Evolutionary conservation across 441 rosid genomes (phyloP), one percentile per base, ranked within the genome.

Genomic region (Adansonia madagascariensis): DNA sequence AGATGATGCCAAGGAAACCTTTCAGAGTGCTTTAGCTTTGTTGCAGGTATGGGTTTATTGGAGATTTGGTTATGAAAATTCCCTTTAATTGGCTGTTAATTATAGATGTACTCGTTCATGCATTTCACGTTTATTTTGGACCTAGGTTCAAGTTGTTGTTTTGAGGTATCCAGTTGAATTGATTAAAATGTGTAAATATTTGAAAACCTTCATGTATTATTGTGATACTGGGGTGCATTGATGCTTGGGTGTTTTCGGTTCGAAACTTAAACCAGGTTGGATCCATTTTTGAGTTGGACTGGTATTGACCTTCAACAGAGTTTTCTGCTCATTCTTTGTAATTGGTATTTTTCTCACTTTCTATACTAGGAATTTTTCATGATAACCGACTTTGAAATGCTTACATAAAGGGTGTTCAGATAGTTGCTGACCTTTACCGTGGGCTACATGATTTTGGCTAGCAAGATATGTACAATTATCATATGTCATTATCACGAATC

Each of bases 1-100:
- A 49, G 95, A 90, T 79, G 98, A 94, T 85, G 96, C 98, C 55
- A 98, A 96, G 85, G 92, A 91, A 60, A 92, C 98, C 62, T 96
- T 96, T 76, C 81, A 81, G 52, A 87, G 87, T 77, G 98, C 98
- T 78, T 86, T 92, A 71, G 86, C 83, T 69, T 66, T 92, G 82
- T 84, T 96, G 60, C 86, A 90, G 94, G 98, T 90, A 81, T 82
- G 62, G 11, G 57, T 60, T 74, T 31, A 44, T 2, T 17, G 0
- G 39, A 31, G 11, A 8, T 14, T 52, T 53, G n/a, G 0, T 50
- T 3, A 17, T 17, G 52, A 44, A 41, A 15, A 52, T 57, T 65
- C 55, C 20, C 52, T 27, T 12, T 14, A 43, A 24, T 71, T 27
- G 39, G 49, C 39, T 60, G 22, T 56, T 49, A 64, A 71, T 59